These are phyloP conservation scores for Dichotomopilus funicola DNA, from an alignment of 2,329 filamentous ascomycete genomes.

Conservation along the genomic window DNA sequence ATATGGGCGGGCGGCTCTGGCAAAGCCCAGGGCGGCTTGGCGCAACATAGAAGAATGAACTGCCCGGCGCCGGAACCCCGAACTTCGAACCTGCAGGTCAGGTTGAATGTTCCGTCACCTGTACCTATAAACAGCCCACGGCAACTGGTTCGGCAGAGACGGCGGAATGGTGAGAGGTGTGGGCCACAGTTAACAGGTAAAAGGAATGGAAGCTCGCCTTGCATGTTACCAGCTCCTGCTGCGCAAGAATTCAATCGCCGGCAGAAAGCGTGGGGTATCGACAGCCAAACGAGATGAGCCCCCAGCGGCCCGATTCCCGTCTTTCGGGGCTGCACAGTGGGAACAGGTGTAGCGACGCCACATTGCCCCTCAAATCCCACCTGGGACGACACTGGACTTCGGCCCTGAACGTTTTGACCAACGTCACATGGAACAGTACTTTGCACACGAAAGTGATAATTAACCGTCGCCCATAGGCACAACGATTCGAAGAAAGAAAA, in stretches of 20 bases:
- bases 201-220: not conserved
- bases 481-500: not conserved
- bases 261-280: constrained; percentile 11
- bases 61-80: not conserved
- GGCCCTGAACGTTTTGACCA: too few species aligned
- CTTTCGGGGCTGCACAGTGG: not conserved
- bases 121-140: too few species aligned
- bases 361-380: too few species aligned
- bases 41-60: constrained; percentile 41
- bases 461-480: too few species aligned
- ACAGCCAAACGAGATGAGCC: constrained; percentile 10
- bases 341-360: not conserved
- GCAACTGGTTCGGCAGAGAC: too few species aligned
- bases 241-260: constrained; percentile 14
- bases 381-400: too few species aligned
- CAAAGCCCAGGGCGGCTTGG: constrained; percentile 37
- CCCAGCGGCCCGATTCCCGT: constrained; percentile 5
- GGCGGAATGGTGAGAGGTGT: too few species aligned
- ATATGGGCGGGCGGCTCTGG: constrained; percentile 33
- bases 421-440: too few species aligned
- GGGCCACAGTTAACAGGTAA: not conserved
- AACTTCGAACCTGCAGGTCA: too few species aligned
- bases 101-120: too few species aligned
- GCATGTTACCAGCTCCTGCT: constrained; percentile 5
- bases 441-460: too few species aligned